Conservation (phyloP, 2,329 filamentous ascomycete species). For the Trichocomaceae sp. region DNA sequence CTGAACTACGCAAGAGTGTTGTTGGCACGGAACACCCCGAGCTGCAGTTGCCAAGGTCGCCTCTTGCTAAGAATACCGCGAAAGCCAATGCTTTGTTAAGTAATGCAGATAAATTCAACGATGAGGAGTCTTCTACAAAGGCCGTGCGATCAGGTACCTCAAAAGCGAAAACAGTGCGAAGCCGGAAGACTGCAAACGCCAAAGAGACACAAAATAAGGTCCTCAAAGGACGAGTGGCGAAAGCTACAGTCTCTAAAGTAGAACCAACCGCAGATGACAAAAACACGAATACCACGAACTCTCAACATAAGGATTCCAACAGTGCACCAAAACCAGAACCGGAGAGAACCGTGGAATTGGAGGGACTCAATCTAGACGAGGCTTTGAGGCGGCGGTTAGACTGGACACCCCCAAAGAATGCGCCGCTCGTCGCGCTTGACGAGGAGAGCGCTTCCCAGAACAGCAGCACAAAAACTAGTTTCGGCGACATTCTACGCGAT, state of each 20-base stretch:
- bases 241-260: conserved; percentile 15
- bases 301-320: neutral
- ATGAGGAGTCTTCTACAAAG: conserved; percentile 12
- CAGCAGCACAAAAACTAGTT: conserved; percentile 13
- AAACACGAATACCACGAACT: neutral
- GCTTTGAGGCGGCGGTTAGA: conserved; percentile 53
- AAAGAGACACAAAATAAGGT: conserved; percentile 25
- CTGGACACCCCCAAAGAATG: conserved; percentile 60
- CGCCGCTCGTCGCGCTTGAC: conserved; percentile 13
- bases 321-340: neutral
- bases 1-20: conserved; percentile 18
- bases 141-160: conserved; percentile 19
- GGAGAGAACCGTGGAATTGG: conserved; percentile 17
- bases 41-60: conserved; percentile 3
- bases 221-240: conserved; percentile 32
- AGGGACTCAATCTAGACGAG: conserved; percentile 28
- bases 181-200: conserved; percentile 15
- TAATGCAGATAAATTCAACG: neutral
- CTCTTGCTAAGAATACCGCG: conserved; percentile 10
- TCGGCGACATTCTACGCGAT: conserved; percentile 33
- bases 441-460: neutral
- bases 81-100: conserved; percentile 5
- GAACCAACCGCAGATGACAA: neutral
- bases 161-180: conserved; percentile 17
- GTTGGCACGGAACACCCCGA: neutral